These are phyloP conservation scores for Pseudevernia furfuracea DNA, from an alignment of 495 filamentous ascomycete species.

Conservation along the genomic window DNA sequence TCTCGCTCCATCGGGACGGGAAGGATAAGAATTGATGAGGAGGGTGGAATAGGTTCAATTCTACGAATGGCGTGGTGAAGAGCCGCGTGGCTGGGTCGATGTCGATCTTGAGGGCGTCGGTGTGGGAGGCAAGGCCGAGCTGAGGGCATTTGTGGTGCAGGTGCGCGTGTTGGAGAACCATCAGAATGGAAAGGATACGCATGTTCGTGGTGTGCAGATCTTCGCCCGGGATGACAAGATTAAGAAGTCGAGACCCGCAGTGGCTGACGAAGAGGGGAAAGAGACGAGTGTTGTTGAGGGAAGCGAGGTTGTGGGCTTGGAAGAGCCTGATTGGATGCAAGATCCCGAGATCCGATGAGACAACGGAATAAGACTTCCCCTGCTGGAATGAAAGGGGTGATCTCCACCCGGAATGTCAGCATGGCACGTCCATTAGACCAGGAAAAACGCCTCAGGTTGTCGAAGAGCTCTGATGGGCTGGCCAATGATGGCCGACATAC, in stretches of 20 bases:
- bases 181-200: constrained; percentile 98
- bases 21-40: background rate
- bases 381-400: background rate
- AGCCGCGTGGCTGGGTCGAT: constrained; percentile 83
- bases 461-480: background rate
- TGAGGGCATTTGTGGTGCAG: constrained; percentile 80
- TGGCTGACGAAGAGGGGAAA: constrained; percentile 15
- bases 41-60: constrained; percentile 48
- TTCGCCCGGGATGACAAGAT: constrained; percentile 61
- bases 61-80: constrained; percentile 62
- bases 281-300: constrained; percentile 7
- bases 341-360: constrained; percentile 48
- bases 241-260: background rate
- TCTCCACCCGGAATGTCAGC: background rate
- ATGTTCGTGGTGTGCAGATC: constrained; percentile 87
- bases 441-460: background rate
- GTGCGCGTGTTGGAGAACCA: constrained; percentile 89
- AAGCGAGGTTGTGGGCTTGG: constrained; percentile 3
- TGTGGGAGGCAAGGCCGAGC: constrained; percentile 46
- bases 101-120: constrained; percentile 65
- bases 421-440: background rate
- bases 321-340: constrained; percentile 47
- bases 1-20: background rate
- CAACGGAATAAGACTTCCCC: background rate
- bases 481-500: background rate